Base-by-base conservation (phyloP, 2,329 filamentous ascomycete species). In the Aureobasidium musti region DNA sequence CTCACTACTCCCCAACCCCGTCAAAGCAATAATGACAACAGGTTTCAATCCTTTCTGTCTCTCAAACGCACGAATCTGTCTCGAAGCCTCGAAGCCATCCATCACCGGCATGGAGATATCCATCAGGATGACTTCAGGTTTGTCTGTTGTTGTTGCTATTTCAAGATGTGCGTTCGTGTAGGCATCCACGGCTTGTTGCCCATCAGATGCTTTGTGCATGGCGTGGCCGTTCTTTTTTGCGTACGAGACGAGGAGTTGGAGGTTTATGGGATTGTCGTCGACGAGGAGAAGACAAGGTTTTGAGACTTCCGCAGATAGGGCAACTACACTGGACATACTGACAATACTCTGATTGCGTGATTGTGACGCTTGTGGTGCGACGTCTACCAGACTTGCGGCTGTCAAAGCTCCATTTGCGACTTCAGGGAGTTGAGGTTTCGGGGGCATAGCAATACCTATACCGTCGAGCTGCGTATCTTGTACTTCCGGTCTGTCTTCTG, bases 101-200 rank as follows among this genome's bases (percentile, higher is more conserved):
- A 67, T 47, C 19, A 57, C 43, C 5, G 64, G 64, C 64, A 66
- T 66, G 39, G 47, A n/a, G 28, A 70, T 68, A 26, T 71, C 81
- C 80, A 83, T 83, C 14, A 83, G 76, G 2, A 83, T 21, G n/a
- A 47, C 57, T 49, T 47, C 41, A 4, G 57, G 41, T 21, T 17
- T 19, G 21, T 47, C 23, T 28, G 43, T 28, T 28, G 14, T 19
- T 33, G 60, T 19, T n/a, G 45, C 19, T n/a, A n/a, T n/a, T 7
- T 54, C 26, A 17, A 17, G 28, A 47, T 67, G 19, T 61, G 68
- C 67, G 39, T 70, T 49, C 45, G 43, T 74, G 52, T 78, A 79
- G 39, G 73, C 73, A 7, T 80, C 71, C 0, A 83, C 76, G 3
- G 81, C 82, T 68, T 82, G 76, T 0, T 79, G 73, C 1, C 81